Base-by-base conservation (phyloP, 331 rosid genomes). In the Cydonia oblonga region DNA sequence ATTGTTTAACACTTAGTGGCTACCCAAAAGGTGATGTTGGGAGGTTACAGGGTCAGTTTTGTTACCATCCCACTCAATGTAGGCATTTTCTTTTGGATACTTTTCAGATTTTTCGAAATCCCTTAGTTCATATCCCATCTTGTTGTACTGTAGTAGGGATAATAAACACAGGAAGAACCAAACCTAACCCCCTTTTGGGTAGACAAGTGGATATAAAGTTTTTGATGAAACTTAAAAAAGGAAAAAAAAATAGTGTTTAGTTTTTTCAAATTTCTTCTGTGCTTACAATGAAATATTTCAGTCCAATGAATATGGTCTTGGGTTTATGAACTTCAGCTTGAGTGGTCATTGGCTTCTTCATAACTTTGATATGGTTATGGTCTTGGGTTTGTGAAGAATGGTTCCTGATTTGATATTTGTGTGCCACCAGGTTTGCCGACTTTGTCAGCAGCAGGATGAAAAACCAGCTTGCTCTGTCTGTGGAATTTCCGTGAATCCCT, bases 391-490 rank as follows among this genome's bases (percentile, higher is more conserved):
- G 1, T 38, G 42, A 68, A 71, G n/a, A 28, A 62, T 65, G 67
- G 58, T 68, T 80, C 74, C 66, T 79, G 60, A 59, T 56, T 14
- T 74, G 19, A 63, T 68, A 78, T 68, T 38, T 77, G 66, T 74
- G 57, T 73, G 63, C 77, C 29, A 73, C 80, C 84, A 95, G 97
- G 93, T 89, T 69, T 95, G 97, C 79, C 92, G 81, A 74, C 83
- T 88, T 78, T 88, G 91, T 78, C 97, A 91, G 77, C 92, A 89
- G 79, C 88, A 86, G 90, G 93, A 91, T 76, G 91, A 89, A 83
- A 85, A 81, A 74, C 96, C 81, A 64, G 76, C 87, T 76, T 95
- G 99, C 83, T 80, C 80, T 77, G 78, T 88, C 59, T 95, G 97
- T 70, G 96, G 93, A 81, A 89, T 96, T 26, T 10, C 62, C n/a